A percentile compares a stretch with the other conserved stretches of the same genome.
Conservation (phyloP, 768 basidiomycete genomes). For the Tulasnella sp. region DNA sequence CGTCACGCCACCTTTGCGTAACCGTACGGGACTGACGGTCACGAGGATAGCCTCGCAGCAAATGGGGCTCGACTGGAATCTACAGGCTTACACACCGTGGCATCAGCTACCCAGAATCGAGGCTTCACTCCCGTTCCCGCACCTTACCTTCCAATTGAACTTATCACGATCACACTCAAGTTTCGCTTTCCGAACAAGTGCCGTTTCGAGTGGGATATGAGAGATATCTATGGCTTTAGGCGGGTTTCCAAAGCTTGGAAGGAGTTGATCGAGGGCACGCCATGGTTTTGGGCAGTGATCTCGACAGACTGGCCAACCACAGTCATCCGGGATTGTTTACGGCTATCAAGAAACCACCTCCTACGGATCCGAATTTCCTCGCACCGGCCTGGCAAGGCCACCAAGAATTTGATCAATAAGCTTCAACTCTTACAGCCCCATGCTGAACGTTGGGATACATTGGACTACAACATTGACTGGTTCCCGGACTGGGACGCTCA, state of each 20-base stretch:
- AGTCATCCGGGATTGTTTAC: neutral
- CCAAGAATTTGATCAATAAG: neutral
- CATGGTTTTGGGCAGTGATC: neutral
- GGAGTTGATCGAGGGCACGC: neutral
- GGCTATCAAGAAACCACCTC: neutral
- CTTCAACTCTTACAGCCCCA: neutral
- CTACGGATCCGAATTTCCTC: neutral
- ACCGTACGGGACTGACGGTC: too few relatives aligned
- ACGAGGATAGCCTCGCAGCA: too few relatives aligned
- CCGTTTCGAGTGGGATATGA: neutral
- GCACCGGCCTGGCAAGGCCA: neutral
- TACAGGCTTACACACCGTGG: too few relatives aligned
- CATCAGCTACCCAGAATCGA: too few relatives aligned
- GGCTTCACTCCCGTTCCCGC: too few relatives aligned
- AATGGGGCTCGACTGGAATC: too few relatives aligned
- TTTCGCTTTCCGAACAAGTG: neutral
- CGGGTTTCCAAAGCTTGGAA: neutral
- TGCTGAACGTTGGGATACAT: neutral
- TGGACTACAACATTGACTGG: neutral
- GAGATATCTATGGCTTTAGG: neutral
- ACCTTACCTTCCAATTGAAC: neutral
- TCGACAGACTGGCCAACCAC: neutral
- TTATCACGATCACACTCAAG: neutral
- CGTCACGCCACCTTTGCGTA: too few relatives aligned
- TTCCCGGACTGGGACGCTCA: neutral